Evolutionary conservation across 306 rosid genomes (phyloP).

Genomic region (Ziziphus jujuba): DNA sequence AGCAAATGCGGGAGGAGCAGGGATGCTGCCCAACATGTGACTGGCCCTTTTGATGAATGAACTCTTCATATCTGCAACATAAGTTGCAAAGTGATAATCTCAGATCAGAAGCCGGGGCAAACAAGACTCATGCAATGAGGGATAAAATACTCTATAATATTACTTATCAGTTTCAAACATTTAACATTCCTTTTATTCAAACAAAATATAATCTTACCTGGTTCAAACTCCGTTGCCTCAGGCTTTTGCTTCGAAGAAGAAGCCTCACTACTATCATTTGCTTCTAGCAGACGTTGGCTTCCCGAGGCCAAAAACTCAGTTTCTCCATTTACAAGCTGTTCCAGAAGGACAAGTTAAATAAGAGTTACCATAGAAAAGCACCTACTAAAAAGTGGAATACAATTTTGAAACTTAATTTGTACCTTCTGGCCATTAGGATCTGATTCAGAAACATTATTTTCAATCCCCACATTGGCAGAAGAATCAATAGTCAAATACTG

Average conservation of each 20-base stretch:
- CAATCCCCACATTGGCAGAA: conserved; percentile 38
- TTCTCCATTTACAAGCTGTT: conserved; percentile 53
- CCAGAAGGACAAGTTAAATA: conserved; percentile 13
- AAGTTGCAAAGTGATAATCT: not conserved
- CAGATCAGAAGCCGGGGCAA: not conserved
- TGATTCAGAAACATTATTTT: conserved; percentile 33
- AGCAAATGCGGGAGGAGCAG: conserved; percentile 85
- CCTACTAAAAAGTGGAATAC: not conserved
- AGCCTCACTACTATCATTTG: conserved; percentile 38
- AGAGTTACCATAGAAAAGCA: conserved; percentile 7
- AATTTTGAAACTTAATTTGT: conserved; percentile 7
- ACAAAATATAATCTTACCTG: conserved; percentile 40
- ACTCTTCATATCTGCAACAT: conserved; percentile 42
- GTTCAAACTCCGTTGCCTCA: conserved; percentile 28
- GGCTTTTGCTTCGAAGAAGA: conserved; percentile 42
- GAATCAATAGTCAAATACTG: conserved; percentile 50
- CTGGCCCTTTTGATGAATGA: conserved; percentile 53
- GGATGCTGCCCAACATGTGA: conserved; percentile 61
- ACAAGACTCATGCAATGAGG: not conserved
- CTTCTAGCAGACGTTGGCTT: conserved; percentile 33
- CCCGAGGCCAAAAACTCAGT: conserved; percentile 25
- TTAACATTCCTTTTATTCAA: not conserved
- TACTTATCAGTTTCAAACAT: conserved; percentile 8
- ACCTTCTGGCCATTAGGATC: conserved; percentile 48
- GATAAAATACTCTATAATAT: not conserved